Conservation (phyloP, 2,329 filamentous ascomycete genomes). For the Sarocladium oryzae region DNA sequence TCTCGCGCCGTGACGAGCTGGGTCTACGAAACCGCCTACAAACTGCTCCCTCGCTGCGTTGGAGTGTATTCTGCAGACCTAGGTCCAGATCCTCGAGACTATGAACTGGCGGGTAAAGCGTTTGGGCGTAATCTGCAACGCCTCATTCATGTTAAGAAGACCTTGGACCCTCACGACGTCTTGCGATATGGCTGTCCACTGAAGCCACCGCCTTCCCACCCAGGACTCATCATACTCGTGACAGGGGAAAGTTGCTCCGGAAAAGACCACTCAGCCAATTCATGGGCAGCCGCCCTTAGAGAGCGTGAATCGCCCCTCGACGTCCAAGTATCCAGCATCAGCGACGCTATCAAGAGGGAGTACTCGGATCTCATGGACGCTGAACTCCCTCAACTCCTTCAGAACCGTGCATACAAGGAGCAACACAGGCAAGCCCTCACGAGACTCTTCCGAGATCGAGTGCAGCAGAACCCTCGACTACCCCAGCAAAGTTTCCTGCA, state of each 20-base stretch:
- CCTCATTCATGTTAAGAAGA: conserved; percentile 44
- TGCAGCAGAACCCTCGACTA: conserved; percentile 35
- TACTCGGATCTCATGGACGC: conserved; percentile 45
- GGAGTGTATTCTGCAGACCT: conserved; percentile 57
- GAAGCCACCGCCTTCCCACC: conserved; percentile 25
- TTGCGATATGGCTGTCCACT: conserved; percentile 52
- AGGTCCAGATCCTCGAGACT: conserved; percentile 54
- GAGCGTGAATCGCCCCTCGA: too few species aligned
- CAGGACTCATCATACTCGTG: conserved; percentile 49
- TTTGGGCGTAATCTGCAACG: conserved; percentile 49
- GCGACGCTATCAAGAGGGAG: conserved; percentile 49
- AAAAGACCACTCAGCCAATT: too few species aligned
- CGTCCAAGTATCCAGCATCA: too few species aligned
- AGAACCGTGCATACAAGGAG: conserved; percentile 56
- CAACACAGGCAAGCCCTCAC: conserved; percentile 47
- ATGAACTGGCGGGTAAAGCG: conserved; percentile 40
- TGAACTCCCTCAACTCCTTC: conserved; percentile 39
- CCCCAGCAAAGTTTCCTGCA: conserved; percentile 44
- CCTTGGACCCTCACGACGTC: conserved; percentile 42
- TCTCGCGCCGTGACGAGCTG: conserved; percentile 37
- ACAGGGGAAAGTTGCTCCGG: conserved; percentile 48
- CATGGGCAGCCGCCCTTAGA: too few species aligned
- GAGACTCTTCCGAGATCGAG: conserved; percentile 41
- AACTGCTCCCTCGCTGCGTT: conserved; percentile 41
- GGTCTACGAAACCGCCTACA: conserved; percentile 46